Evolutionary conservation across 2,329 filamentous ascomycete genomes (phyloP), one percentile per base, ranked within the genome.

Genomic region (Beauveria bassiana): DNA sequence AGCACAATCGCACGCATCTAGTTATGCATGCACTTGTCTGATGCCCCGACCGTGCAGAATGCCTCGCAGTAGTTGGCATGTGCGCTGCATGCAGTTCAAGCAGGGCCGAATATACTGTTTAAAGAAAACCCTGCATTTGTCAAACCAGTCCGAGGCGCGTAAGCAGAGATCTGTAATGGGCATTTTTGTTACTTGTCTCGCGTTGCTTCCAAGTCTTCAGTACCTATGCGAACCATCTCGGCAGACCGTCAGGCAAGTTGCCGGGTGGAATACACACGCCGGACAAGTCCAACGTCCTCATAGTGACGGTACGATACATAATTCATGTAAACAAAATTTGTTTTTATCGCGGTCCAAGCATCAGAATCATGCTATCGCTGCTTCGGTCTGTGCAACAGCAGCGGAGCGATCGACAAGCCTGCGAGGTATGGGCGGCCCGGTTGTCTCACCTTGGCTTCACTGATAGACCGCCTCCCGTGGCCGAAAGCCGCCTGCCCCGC

Each of bases 401-500:
- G 49, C 55, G 55, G 45, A 14, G 31, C 46, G 55, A 42, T 50
- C 55, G 45, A 26, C 31, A 40, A 40, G 31, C 14, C 18, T 46
- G 53, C 26, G 14, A 31, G 42, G 42, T 22, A 22, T 22, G 55
- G 31, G 31, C 34, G 34, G 34, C 34, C 34, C 34, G 12, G 34
- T 16, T 38, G 20, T 52, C 57, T 59, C 47, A 52, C 47, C 6
- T n/a, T 34, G 50, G 49, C 43, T 43, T 20, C 26, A 57, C 20
- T 38, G 38, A 52, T 52, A 45, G 52, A 10, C 38, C 47, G 54
- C n/a, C 55, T 3, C 16, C 47, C 47, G 34, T 59, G 46, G 47
- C 57, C 47, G 57, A 59, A 52, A 59, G 38, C 47, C 57, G 57
- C 47, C 12, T 43, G 46, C n/a, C 46, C 56, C 22, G 46, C 38